phyloP scores from a whole-genome alignment of 2,329 filamentous ascomycete genomes.

The Penicillium freii region DNA sequence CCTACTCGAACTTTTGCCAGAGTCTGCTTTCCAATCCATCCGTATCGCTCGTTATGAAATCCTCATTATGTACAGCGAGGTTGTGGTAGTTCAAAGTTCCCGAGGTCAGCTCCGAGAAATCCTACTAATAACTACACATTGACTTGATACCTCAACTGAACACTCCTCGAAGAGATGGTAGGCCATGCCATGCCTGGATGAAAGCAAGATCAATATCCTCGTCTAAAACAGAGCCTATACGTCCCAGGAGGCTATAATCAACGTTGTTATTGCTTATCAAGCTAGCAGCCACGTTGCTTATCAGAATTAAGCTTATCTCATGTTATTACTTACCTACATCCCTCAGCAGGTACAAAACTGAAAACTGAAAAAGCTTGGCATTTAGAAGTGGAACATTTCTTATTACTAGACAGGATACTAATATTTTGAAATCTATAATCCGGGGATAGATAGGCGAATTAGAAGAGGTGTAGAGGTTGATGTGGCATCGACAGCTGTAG shows the following conservation, averaged over 20 bases:
- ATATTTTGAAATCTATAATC: background rate
- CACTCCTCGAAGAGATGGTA: background rate
- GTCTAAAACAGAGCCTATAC: background rate
- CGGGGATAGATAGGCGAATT: background rate
- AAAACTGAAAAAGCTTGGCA: background rate
- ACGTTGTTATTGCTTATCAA: background rate
- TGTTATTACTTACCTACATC: no score
- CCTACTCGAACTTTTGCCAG: background rate
- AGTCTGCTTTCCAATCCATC: background rate
- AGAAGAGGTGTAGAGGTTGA: background rate
- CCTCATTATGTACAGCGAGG: background rate
- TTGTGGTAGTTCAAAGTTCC: background rate
- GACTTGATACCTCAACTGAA: background rate
- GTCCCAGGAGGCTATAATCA: no score
- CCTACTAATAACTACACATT: background rate
- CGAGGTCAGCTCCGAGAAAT: background rate
- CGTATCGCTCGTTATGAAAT: no score
- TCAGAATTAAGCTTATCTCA: slow-evolving; percentile 6
- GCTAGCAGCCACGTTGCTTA: background rate
- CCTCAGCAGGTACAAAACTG: no score
- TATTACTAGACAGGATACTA: background rate
- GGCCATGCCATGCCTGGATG: background rate
- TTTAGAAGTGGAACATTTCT: background rate
- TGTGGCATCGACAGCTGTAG: background rate
- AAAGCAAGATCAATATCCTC: background rate